phyloP scores from a whole-genome alignment of 78 protist species.

The Cyanophora paradoxa region DNA sequence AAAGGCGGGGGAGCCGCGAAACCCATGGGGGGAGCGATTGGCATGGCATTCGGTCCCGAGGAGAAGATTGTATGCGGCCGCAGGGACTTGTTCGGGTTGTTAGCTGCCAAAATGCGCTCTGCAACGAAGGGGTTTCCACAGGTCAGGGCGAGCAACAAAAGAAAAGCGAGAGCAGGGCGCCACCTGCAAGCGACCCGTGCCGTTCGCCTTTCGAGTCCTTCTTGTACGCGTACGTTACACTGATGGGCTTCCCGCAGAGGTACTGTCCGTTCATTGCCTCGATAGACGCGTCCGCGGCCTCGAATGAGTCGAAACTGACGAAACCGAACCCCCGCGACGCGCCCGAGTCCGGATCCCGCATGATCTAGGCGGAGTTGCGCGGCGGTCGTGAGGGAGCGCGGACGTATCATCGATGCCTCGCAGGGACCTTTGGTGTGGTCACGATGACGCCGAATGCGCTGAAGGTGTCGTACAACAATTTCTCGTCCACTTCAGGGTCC shows the following conservation, averaged over 20 bases:
- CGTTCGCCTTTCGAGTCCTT: conserved; percentile 47
- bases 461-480: conserved; percentile 91
- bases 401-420: neutral
- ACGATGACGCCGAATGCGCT: conserved; percentile 84
- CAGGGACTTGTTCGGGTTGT: neutral
- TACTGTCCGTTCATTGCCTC: conserved; percentile 56
- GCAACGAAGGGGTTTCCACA: conserved; percentile 12
- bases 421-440: conserved; percentile 49
- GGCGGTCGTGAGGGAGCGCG: no score
- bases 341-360: conserved; percentile 89
- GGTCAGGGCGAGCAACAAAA: neutral
- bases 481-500: conserved; percentile 86
- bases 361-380: conserved; percentile 49
- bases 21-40: neutral
- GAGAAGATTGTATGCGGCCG: conserved; percentile 6
- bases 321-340: conserved; percentile 91
- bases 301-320: conserved; percentile 85
- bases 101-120: conserved; percentile 58
- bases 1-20: neutral
- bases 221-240: conserved; percentile 67
- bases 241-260: conserved; percentile 38
- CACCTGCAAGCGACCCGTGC: conserved; percentile 32
- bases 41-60: neutral
- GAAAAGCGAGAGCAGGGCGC: neutral
- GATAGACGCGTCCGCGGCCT: conserved; percentile 65